A percentile compares a stretch with the other conserved stretches of the same genome.
Conservation (phyloP, 805 yeast species). For the Suhomyces sp. region DNA sequence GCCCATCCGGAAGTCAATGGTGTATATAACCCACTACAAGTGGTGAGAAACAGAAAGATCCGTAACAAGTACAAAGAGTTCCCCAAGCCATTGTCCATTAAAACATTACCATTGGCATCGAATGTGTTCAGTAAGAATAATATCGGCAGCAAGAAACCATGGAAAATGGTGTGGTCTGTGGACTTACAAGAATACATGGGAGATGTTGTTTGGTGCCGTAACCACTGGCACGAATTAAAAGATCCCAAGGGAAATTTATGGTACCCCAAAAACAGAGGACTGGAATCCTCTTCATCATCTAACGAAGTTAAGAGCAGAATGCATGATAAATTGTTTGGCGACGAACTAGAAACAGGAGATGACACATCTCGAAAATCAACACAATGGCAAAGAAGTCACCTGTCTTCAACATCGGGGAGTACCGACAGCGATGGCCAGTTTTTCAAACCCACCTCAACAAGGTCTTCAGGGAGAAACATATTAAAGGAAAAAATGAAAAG, state of each 20-base stretch:
- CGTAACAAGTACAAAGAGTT: slow-evolving; percentile 51
- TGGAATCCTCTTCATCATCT: slow-evolving; percentile 6
- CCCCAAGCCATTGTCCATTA: slow-evolving; percentile 44
- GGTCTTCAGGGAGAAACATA: slow-evolving; percentile 6
- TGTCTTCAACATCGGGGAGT: slow-evolving; percentile 11
- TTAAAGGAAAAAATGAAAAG: slow-evolving; percentile 11
- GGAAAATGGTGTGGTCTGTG: slow-evolving; percentile 62
- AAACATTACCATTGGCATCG: slow-evolving; percentile 61
- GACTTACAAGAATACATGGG: slow-evolving; percentile 57
- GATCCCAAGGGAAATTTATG: slow-evolving; percentile 48
- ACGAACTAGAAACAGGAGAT: slow-evolving; percentile 4
- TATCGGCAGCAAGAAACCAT: slow-evolving; percentile 28
- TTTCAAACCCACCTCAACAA: slow-evolving; percentile 4
- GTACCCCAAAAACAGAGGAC: slow-evolving; percentile 38
- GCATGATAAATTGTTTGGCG: slow-evolving; percentile 34
- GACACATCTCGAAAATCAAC: background rate
- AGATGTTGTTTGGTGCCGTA: slow-evolving; percentile 59
- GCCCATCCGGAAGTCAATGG: slow-evolving; percentile 58
- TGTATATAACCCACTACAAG: slow-evolving; percentile 77
- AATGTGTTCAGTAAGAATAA: slow-evolving; percentile 53
- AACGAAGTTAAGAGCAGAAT: slow-evolving; percentile 15
- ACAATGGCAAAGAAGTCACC: slow-evolving; percentile 9
- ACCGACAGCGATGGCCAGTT: slow-evolving; percentile 11
- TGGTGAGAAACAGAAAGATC: slow-evolving; percentile 68
- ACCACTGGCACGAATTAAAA: slow-evolving; percentile 53